Percentiles rank a stretch among this genome's conserved stretches.
These are phyloP conservation scores for Globisporangium apiculatum DNA, from an alignment of 352 stramenopile species.

Conservation along the genomic window DNA sequence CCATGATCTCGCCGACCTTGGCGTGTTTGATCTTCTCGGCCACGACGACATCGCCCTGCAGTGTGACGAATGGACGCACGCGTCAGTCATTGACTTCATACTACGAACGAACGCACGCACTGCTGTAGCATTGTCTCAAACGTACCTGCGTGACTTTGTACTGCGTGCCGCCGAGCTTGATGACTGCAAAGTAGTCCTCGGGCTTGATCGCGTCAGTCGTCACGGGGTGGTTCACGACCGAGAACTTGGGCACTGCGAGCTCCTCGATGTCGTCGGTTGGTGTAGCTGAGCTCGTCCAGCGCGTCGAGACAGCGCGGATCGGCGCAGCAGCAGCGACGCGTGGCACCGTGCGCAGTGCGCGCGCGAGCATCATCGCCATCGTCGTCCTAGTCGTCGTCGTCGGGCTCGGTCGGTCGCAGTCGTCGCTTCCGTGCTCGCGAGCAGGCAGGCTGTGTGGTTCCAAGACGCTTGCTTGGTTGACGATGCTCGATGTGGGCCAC, in stretches of 20 bases:
- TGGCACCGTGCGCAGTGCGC: slow-evolving; percentile 4
- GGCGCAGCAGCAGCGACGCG: not conserved
- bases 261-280: slow-evolving; percentile 6
- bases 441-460: not conserved
- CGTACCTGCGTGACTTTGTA: slow-evolving; percentile 80
- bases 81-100: not conserved
- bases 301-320: not conserved
- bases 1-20: slow-evolving; percentile 81
- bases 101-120: not conserved
- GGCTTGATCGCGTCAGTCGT: slow-evolving; percentile 53
- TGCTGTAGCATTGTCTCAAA: not conserved
- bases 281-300: slow-evolving; percentile 1
- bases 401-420: not conserved
- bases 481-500: too few relatives aligned
- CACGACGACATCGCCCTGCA: slow-evolving; percentile 69
- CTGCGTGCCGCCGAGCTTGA: slow-evolving; percentile 80
- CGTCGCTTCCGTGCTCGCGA: not conserved
- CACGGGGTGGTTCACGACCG: slow-evolving; percentile 74
- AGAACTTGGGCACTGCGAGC: slow-evolving; percentile 33
- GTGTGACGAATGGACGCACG: not conserved
- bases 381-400: not conserved
- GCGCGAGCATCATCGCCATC: slow-evolving; percentile 9
- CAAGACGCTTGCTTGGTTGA: slow-evolving; percentile 1
- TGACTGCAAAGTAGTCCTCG: slow-evolving; percentile 76
- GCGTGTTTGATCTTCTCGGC: slow-evolving; percentile 82